Conservation (phyloP, 1,284 basidiomycete species). For the Cystobasidiaceae sp. region DNA sequence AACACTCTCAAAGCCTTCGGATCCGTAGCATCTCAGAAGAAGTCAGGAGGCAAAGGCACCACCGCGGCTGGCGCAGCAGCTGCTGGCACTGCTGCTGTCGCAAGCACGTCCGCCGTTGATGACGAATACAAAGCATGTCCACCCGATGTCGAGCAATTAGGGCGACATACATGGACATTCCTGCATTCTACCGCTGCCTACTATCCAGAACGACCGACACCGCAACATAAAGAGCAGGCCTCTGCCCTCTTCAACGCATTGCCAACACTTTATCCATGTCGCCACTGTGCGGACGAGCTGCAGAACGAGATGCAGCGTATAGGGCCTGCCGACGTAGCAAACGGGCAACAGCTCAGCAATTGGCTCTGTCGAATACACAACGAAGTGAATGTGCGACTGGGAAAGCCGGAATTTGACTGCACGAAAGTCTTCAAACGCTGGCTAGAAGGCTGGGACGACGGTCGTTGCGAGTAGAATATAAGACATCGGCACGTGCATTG, state of each 20-base stretch:
- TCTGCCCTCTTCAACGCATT: conserved; percentile 66
- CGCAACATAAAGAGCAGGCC: conserved; percentile 72
- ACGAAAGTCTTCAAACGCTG: conserved; percentile 72
- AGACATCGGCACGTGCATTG: neutral
- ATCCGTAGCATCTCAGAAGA: conserved; percentile 19
- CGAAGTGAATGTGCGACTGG: conserved; percentile 76
- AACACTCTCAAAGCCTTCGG: conserved; percentile 34
- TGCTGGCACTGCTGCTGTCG: conserved; percentile 47
- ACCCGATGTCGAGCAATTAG: conserved; percentile 77
- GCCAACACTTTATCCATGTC: conserved; percentile 79
- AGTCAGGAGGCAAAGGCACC: conserved; percentile 39
- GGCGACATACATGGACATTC: conserved; percentile 90
- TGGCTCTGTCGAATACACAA: conserved; percentile 92
- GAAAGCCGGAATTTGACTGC: conserved; percentile 77
- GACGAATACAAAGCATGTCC: conserved; percentile 66
- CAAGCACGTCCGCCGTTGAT: conserved; percentile 44
- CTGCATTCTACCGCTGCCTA: conserved; percentile 88
- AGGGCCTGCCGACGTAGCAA: conserved; percentile 66
- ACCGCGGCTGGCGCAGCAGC: conserved; percentile 48
- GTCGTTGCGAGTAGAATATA: conserved; percentile 65
- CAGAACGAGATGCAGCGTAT: conserved; percentile 58
- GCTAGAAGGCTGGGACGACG: conserved; percentile 82
- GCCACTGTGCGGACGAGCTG: conserved; percentile 74
- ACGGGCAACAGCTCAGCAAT: conserved; percentile 61
- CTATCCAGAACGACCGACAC: conserved; percentile 72